phyloP scores from a whole-genome alignment of 805 yeast species.

The Tetrapisispora phaffii region DNA sequence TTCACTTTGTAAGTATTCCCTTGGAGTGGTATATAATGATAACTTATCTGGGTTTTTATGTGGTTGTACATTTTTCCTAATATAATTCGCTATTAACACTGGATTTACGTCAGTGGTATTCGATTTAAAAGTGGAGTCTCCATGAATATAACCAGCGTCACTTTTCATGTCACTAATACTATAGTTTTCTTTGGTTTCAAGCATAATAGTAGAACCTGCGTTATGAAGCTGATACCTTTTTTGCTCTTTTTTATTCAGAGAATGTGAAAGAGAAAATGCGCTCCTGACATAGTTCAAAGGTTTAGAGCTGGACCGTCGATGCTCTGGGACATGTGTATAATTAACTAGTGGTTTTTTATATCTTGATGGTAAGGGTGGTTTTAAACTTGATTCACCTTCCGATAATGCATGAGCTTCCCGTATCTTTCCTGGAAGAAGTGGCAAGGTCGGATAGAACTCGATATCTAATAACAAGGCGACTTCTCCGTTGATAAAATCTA shows the following conservation, averaged over 20 bases:
- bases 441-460: conserved; percentile 13
- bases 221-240: too few species aligned
- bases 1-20: conserved; percentile 4
- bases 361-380: not conserved
- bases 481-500: not conserved
- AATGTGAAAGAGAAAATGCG: not conserved
- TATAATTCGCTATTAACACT: not conserved
- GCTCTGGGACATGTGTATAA: not conserved
- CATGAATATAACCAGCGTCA: not conserved
- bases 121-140: not conserved
- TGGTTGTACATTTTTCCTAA: not conserved
- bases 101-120: not conserved
- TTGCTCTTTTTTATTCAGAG: not conserved
- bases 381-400: not conserved
- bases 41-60: conserved; percentile 5
- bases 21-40: conserved; percentile 6
- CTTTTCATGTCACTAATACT: not conserved
- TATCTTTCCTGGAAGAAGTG: conserved; percentile 10
- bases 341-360: not conserved
- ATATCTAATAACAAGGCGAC: conserved; percentile 7
- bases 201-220: not conserved
- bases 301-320: not conserved
- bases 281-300: not conserved
- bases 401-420: not conserved
- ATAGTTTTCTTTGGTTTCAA: not conserved